phyloP scores from a whole-genome alignment of 2,329 filamentous ascomycete genomes.

The Magnaporthiopsis rhizophila region DNA sequence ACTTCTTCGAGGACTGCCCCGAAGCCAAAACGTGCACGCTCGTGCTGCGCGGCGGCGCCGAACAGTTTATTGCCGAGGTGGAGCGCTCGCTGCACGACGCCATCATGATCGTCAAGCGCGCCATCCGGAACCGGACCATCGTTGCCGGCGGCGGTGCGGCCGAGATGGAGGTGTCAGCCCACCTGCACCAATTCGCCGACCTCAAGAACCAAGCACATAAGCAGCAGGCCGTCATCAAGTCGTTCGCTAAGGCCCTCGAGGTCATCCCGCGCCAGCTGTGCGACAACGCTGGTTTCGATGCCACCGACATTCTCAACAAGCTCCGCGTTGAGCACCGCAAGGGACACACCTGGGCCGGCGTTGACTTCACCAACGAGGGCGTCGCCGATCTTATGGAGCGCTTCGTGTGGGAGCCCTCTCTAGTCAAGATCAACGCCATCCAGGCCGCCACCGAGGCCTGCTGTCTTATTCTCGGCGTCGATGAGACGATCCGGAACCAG shows the following conservation, averaged over 20 bases:
- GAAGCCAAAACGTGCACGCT: constrained; percentile 95
- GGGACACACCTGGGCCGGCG: constrained; percentile 87
- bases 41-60: constrained; percentile 87
- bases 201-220: constrained; percentile 79
- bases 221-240: constrained; percentile 96
- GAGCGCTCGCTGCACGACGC: constrained; percentile 97
- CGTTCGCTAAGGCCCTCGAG: constrained; percentile 94
- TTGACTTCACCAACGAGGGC: constrained; percentile 87
- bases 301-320: constrained; percentile 94
- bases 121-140: constrained; percentile 88
- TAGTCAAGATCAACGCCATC: constrained; percentile 96
- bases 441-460: constrained; percentile 92
- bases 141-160: constrained; percentile 90
- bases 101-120: constrained; percentile 99
- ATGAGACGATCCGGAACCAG: constrained; percentile 98
- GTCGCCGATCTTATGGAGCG: constrained; percentile 89
- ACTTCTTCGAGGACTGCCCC: constrained; percentile 95
- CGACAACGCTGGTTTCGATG: constrained; percentile 97
- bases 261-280: constrained; percentile 94
- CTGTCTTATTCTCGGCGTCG: constrained; percentile 90
- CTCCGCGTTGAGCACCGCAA: constrained; percentile 94
- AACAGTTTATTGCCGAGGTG: constrained; percentile 98
- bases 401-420: constrained; percentile 94
- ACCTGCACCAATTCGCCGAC: constrained; percentile 88
- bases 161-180: constrained; percentile 95